Base-by-base conservation (phyloP, 2,329 filamentous ascomycete genomes). In the Cercospora zeae-maydis region DNA sequence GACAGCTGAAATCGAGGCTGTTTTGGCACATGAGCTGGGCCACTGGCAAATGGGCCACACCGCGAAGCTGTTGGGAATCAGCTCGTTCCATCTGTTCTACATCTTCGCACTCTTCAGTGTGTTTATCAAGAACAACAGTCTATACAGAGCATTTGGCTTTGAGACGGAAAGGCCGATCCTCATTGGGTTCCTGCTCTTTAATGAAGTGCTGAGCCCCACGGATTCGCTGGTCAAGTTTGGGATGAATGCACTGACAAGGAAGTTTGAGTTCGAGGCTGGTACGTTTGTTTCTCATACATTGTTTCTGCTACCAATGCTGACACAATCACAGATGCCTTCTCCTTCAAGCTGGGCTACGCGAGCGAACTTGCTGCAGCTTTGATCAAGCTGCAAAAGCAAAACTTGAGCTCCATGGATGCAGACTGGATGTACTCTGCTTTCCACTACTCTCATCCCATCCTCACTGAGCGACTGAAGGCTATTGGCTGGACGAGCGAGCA, bases 391-490 rank as follows among this genome's bases (percentile, higher is more conserved):
- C 96, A 99, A 80, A 92, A 97, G 73, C 93, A 98, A 82, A 99
- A 99, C 76, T 84, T 99, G 70, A 96, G 92, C 78, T 96, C 91
- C 65, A 98, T 99, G 93, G 95, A 99, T 73, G 95, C 95, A 30
- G 96, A 99, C 79, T 96, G 91, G 90, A 87, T 97, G 85, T 99
- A 96, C 78, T 95, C 95, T 59, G 96, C 89, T 79, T 99, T 98
- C 83, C 93, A 99, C 81, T 97, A 96, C 83, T 97, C 93, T 24
- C 95, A 99, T 79, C 95, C 95, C 0, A 97, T 98, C 69, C 82
- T 99, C 69, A 90, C 93, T 1, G 96, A 99, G 84, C 87, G 95
- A 72, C 83, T 99, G 72, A 91, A 90, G 77, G 95, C 93, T 1
- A 84, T 99, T 64, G 88, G 91, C 68, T 99, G 93, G 93, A 87